Base-by-base conservation (phyloP, 2,329 filamentous ascomycete genomes). In the Exophiala viscosa region DNA sequence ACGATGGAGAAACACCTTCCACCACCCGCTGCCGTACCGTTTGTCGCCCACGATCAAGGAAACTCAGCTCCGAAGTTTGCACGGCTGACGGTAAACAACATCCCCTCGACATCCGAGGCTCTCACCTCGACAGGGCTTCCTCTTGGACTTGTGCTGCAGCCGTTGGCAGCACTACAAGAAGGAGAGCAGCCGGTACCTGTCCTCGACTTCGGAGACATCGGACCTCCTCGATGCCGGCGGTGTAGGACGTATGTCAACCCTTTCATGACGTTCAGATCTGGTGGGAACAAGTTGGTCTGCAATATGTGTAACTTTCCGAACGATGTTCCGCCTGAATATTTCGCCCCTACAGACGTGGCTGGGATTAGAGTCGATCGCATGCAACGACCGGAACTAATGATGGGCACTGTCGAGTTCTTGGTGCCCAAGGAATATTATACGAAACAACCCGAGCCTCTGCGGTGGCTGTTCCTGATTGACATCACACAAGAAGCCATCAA, bases 351-450 rank as follows among this genome's bases (percentile, higher is more conserved):
- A 20, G 92, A 89, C 64, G 89, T 89, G 3, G 85, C 89, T 51
- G 93, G 93, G 14, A 82, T 90, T 38, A 85, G 93, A 52, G 84
- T 95, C 45, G 93, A 99, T 70, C 83, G 93, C 44, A 82, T 91
- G 66, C 87, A 95, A 67, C 81, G 93, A 47, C 91, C 92, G 0
- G 93, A 99, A 72, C 77, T 99, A 64, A 88, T 86, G 64, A 82
- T 89, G 51, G 93, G 93, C 34, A 97, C 93, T 0, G 92, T 97
- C 41, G 93, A 99, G 67, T 99, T 95, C 67, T 79, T 93, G 55
- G 95, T 99, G 11, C 93, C 93, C 13, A 97, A 96, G 73, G 93
- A 99, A 73, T 99, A 99, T 73, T 99, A 91, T 89, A 92, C 90
- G 18, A 93, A 92, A 69, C 87, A 95, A 67, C 93, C 93, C 0